phyloP scores from a whole-genome alignment of 495 filamentous ascomycete species.

The Penicillium turbatum region DNA sequence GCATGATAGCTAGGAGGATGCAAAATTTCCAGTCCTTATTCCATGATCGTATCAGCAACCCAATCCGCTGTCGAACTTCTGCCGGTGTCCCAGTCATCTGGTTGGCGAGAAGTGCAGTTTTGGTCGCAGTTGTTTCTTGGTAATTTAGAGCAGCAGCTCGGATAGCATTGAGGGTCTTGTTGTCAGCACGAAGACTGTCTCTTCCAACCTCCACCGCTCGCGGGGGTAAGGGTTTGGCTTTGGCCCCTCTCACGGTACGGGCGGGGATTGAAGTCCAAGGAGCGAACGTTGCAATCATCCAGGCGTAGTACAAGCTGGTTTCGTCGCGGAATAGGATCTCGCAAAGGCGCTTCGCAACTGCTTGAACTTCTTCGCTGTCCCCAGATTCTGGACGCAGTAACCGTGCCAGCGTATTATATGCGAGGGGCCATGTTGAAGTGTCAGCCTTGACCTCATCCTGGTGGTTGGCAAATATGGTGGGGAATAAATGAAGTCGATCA shows the following conservation, averaged over 20 bases:
- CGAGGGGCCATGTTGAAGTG: slow-evolving; percentile 37
- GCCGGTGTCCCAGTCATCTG: slow-evolving; percentile 30
- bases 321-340: slow-evolving; percentile 52
- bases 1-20: slow-evolving; percentile 63
- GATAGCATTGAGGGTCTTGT: slow-evolving; percentile 65
- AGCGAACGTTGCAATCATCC: slow-evolving; percentile 68
- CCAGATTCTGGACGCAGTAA: slow-evolving; percentile 21
- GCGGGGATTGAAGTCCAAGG: slow-evolving; percentile 66
- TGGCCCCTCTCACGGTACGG: slow-evolving; percentile 35
- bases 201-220: slow-evolving; percentile 55
- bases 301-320: slow-evolving; percentile 63
- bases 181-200: slow-evolving; percentile 76
- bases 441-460: slow-evolving; percentile 46
- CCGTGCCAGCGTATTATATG: slow-evolving; percentile 35
- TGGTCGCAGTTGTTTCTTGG: slow-evolving; percentile 55
- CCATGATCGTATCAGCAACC: slow-evolving; percentile 77
- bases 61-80: slow-evolving; percentile 52
- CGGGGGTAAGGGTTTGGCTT: slow-evolving; percentile 45
- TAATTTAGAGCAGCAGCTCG: slow-evolving; percentile 56
- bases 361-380: slow-evolving; percentile 7
- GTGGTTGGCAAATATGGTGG: slow-evolving; percentile 65
- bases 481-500: slow-evolving; percentile 68
- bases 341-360: slow-evolving; percentile 28
- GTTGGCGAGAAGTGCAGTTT: slow-evolving; percentile 38
- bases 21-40: slow-evolving; percentile 71